A percentile compares a stretch with the other conserved stretches of the same genome.
Conservation (phyloP, 352 stramenopile genomes). For the Detonula confervacea region DNA sequence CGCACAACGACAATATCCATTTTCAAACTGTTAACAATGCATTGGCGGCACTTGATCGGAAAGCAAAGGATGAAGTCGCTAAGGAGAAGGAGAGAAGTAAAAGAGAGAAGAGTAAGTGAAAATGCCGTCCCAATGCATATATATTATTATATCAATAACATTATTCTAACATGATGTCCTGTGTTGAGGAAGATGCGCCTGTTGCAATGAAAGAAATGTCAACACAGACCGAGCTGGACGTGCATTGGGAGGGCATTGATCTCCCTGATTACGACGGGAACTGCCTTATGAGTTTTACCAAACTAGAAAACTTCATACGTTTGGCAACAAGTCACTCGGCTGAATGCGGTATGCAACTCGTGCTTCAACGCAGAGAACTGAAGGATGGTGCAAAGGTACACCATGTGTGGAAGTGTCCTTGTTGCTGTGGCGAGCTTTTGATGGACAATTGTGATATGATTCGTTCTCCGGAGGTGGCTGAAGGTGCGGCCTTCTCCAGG, state of each 20-base stretch:
- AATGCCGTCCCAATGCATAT: too few relatives aligned
- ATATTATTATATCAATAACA: too few relatives aligned
- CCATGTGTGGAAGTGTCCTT: neutral
- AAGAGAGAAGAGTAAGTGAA: neutral
- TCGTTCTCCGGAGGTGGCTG: neutral
- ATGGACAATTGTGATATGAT: slow-evolving; percentile 6
- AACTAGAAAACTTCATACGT: neutral
- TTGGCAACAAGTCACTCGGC: neutral
- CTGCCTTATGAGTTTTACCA: neutral
- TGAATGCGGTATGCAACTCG: neutral
- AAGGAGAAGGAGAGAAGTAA: neutral
- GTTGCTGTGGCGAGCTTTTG: neutral
- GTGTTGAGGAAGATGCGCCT: too few relatives aligned
- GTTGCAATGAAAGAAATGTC: neutral
- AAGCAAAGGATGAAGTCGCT: neutral
- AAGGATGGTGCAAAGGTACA: neutral
- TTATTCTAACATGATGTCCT: neutral
- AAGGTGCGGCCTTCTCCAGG: neutral
- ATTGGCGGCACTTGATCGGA: too few relatives aligned
- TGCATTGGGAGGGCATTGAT: neutral
- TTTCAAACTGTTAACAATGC: too few relatives aligned
- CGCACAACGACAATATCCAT: too few relatives aligned
- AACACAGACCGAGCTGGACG: neutral
- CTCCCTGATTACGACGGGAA: neutral
- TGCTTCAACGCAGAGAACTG: neutral